Evolutionary conservation across 2,329 filamentous ascomycete species (phyloP).

Genomic region (Sclerotinia minor): DNA sequence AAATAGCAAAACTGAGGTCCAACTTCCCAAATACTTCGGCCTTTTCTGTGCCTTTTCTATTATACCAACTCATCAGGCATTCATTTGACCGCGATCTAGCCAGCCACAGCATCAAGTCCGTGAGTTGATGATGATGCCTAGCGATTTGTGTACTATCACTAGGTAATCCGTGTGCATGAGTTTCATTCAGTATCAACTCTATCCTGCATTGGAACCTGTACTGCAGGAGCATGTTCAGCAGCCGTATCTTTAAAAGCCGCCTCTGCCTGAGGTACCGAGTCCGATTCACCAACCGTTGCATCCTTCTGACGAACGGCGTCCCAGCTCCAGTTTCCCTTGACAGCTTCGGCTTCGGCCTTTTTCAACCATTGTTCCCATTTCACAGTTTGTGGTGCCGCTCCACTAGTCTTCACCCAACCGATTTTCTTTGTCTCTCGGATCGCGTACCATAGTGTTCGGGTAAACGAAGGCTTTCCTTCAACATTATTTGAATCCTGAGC

Average conservation of each 20-base stretch:
- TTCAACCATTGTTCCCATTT: slow-evolving; percentile 56
- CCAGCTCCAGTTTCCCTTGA: slow-evolving; percentile 44
- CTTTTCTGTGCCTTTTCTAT: neutral
- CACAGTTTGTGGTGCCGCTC: slow-evolving; percentile 53
- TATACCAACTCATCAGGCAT: slow-evolving; percentile 1
- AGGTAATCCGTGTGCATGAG: neutral
- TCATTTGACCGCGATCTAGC: neutral
- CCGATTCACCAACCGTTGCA: slow-evolving; percentile 45
- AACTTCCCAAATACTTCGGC: neutral
- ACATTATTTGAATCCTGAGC: slow-evolving; percentile 41
- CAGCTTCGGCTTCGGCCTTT: slow-evolving; percentile 49
- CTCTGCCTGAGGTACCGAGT: slow-evolving; percentile 24
- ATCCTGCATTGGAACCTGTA: slow-evolving; percentile 31
- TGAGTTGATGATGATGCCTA: neutral
- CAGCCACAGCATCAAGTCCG: neutral
- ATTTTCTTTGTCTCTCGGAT: slow-evolving; percentile 55
- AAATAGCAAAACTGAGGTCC: neutral
- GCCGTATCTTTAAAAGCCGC: slow-evolving; percentile 29
- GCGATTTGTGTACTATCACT: neutral
- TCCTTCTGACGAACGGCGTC: slow-evolving; percentile 52
- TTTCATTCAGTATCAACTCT: slow-evolving; percentile 10
- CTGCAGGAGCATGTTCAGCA: slow-evolving; percentile 36
- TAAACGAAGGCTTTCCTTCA: slow-evolving; percentile 52
- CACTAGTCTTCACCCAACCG: slow-evolving; percentile 54
- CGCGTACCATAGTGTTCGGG: slow-evolving; percentile 58